Percentiles rank a stretch among this genome's conserved stretches.
Conservation (phyloP, 345 rosid species). For the Clarkia xantiana region DNA sequence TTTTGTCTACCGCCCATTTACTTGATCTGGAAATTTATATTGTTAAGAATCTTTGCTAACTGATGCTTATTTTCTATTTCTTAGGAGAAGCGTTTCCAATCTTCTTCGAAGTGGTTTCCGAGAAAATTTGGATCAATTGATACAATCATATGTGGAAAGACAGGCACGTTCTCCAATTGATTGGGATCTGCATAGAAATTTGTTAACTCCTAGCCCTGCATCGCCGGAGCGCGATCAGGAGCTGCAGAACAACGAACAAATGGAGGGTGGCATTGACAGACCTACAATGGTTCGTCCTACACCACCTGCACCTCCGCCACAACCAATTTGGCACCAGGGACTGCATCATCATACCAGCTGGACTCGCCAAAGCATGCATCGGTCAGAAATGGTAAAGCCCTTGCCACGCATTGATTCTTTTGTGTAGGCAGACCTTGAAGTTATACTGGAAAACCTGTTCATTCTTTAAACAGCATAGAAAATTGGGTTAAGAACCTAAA, state of each 20-base stretch:
- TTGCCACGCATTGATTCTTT: conserved; percentile 4
- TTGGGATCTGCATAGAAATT: conserved; percentile 82
- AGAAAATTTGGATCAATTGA: conserved; percentile 90
- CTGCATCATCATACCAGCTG: conserved; percentile 74
- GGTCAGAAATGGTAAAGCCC: conserved; percentile 78
- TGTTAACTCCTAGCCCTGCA: conserved; percentile 45
- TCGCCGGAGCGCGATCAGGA: conserved; percentile 55
- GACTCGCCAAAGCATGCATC: conserved; percentile 82
- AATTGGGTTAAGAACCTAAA: no score
- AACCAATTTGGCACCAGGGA: conserved; percentile 90
- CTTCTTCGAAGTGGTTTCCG: conserved; percentile 98
- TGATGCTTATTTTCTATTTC: background rate
- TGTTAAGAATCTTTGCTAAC: background rate
- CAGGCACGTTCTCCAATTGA: conserved; percentile 75
- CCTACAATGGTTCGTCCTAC: conserved; percentile 56
- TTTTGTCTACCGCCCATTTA: background rate
- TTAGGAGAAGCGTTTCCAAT: conserved; percentile 93
- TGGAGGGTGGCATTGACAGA: conserved; percentile 37
- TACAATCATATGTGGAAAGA: conserved; percentile 90
- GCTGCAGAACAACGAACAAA: conserved; percentile 49
- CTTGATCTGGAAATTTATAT: background rate
- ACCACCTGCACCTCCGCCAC: conserved; percentile 88
- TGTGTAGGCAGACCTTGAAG: no score
- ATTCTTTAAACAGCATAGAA: no score
- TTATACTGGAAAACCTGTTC: no score